These are phyloP conservation scores for Begonia loranthoides DNA, from an alignment of 306 rosid genomes.

Conservation along the genomic window DNA sequence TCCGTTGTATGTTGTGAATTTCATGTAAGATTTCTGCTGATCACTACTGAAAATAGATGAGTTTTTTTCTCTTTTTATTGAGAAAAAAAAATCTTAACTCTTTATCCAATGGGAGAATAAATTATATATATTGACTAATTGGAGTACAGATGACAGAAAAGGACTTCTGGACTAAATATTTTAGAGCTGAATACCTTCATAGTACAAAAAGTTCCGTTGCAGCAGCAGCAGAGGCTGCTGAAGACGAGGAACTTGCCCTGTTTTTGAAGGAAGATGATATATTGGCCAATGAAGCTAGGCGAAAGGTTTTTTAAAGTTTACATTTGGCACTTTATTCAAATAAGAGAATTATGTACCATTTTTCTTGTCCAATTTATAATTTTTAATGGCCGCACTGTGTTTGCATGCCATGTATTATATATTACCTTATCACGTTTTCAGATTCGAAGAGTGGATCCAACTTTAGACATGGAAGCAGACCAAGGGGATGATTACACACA, in stretches of 20 bases:
- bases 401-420: no score
- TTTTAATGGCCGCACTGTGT: not conserved
- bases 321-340: not conserved
- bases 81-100: no score
- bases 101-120: no score
- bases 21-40: conserved; percentile 36
- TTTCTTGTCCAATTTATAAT: not conserved
- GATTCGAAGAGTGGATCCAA: conserved; percentile 90
- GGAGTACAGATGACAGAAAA: conserved; percentile 69
- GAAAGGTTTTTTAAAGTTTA: conserved; percentile 36
- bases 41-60: conserved; percentile 74
- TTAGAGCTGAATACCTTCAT: conserved; percentile 85
- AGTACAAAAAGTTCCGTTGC: conserved; percentile 67
- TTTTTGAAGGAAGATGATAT: conserved; percentile 81
- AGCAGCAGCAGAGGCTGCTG: conserved; percentile 98
- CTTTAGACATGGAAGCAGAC: conserved; percentile 97
- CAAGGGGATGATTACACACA: conserved; percentile 93
- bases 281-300: conserved; percentile 71
- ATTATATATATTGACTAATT: not conserved
- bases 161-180: conserved; percentile 93
- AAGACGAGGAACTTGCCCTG: conserved; percentile 92
- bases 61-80: conserved; percentile 13
- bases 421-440: conserved; percentile 18
- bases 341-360: not conserved
- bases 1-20: not conserved